Percentiles rank a stretch among this genome's conserved stretches.
Evolutionary conservation across 345 rosid species (phyloP).

Genomic region (Lepidium sativum): DNA sequence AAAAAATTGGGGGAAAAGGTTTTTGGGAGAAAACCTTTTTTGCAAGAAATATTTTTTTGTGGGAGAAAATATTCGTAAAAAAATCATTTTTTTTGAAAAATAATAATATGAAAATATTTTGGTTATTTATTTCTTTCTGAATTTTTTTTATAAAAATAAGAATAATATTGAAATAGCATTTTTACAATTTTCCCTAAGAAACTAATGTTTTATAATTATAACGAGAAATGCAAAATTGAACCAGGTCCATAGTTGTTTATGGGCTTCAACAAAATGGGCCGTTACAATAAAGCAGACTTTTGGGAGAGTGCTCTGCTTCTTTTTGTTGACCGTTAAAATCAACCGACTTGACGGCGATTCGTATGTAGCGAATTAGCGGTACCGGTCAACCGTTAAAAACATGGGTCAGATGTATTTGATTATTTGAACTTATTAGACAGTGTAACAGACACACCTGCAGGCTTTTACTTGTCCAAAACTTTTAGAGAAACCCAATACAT

Average conservation of each 20-base stretch:
- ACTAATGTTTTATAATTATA: not conserved
- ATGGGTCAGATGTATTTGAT: not conserved
- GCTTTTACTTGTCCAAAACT: slow-evolving; percentile 18
- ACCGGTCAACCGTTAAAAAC: not conserved
- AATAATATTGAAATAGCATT: too few species aligned
- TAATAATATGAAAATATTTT: too few species aligned
- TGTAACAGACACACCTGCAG: slow-evolving; percentile 25
- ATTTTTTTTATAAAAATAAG: too few species aligned
- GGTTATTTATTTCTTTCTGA: too few species aligned
- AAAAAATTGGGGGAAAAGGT: too few species aligned
- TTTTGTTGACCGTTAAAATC: not conserved
- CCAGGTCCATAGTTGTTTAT: not conserved
- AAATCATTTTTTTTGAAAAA: too few species aligned
- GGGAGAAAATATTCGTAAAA: too few species aligned
- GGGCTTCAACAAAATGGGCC: slow-evolving; percentile 3
- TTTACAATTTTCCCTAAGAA: too few species aligned
- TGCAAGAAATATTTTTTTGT: too few species aligned
- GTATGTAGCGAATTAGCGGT: not conserved
- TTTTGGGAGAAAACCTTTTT: too few species aligned
- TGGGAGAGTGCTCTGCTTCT: not conserved
- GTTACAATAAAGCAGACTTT: not conserved
- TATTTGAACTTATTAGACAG: slow-evolving; percentile 15
- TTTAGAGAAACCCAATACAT: slow-evolving; percentile 25
- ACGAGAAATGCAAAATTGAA: not conserved
- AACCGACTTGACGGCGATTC: not conserved